Conservation (phyloP, 139 green algal genomes). For the Chlorella vulgaris region DNA sequence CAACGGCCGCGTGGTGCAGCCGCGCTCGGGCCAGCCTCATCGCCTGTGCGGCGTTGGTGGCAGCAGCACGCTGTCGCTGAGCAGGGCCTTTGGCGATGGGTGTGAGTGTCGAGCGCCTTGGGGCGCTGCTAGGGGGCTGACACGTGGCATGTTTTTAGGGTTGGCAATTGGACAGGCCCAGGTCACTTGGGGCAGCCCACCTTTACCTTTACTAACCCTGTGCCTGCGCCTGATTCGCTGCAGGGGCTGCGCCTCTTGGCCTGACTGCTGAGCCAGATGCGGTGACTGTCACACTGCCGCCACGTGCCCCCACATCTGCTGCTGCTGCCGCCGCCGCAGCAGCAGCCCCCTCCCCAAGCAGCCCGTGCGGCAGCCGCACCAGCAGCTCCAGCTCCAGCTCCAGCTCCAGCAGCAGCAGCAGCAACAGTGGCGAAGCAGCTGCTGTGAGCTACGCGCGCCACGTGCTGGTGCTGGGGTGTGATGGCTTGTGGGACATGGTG, state of each 20-base stretch:
- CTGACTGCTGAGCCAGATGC: conserved; percentile 15
- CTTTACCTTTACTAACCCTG: too few species aligned
- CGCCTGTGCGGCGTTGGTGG: neutral
- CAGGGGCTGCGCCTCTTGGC: conserved; percentile 20
- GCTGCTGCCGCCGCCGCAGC: neutral
- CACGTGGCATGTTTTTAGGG: too few species aligned
- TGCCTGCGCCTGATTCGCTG: too few species aligned
- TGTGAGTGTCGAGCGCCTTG: neutral
- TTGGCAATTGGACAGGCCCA: too few species aligned
- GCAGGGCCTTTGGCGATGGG: conserved; percentile 7
- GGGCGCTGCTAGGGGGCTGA: too few species aligned
- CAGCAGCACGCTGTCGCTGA: conserved; percentile 1
- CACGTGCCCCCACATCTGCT: neutral
- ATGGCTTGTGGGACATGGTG: conserved; percentile 52
- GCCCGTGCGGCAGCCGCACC: conserved; percentile 42
- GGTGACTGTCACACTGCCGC: conserved; percentile 1
- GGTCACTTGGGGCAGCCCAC: too few species aligned
- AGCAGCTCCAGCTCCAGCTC: neutral
- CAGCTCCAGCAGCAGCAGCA: neutral
- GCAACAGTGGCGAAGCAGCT: neutral
- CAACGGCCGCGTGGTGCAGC: neutral
- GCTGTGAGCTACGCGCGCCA: neutral
- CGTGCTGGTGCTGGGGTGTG: conserved; percentile 45
- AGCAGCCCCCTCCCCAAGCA: too few species aligned
- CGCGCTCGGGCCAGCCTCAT: neutral